Conservation (phyloP, 1,284 basidiomycete species). For the Pseudozyma tsukubaensis region DNA sequence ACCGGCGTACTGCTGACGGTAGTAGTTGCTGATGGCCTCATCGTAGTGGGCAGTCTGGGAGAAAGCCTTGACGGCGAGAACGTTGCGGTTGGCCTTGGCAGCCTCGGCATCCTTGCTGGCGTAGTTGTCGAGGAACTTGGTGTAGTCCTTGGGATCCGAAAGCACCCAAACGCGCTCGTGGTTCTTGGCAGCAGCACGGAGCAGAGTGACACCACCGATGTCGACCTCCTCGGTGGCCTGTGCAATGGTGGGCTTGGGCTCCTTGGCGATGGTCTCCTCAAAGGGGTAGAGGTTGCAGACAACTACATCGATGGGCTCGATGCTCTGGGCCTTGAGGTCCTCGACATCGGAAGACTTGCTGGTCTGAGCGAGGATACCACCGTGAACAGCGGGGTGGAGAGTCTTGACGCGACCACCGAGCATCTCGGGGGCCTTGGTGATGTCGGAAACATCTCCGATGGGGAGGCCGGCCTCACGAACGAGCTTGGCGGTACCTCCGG, state of each 20-base stretch:
- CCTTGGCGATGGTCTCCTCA: conserved; percentile 80
- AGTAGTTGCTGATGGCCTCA: conserved; percentile 94
- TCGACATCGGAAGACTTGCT: conserved; percentile 60
- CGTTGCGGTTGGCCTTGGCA: conserved; percentile 78
- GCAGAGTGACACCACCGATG: conserved; percentile 96
- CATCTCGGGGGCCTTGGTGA: conserved; percentile 99
- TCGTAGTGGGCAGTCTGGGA: conserved; percentile 96
- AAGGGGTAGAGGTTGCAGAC: conserved; percentile 99
- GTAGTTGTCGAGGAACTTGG: conserved; percentile 79
- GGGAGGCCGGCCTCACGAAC: conserved; percentile 92
- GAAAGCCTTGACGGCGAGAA: conserved; percentile 95
- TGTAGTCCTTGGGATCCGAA: conserved; percentile 93
- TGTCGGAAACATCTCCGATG: conserved; percentile 95
- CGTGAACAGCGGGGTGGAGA: conserved; percentile 97
- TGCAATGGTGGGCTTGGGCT: conserved; percentile 87
- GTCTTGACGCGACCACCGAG: conserved; percentile 98
- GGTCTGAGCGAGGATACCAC: conserved; percentile 74
- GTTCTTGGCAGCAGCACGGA: conserved; percentile 98
- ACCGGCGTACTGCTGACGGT: conserved; percentile 93
- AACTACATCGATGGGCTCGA: conserved; percentile 67
- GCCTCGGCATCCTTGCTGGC: conserved; percentile 72
- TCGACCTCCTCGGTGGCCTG: conserved; percentile 98
- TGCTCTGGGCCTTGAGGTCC: conserved; percentile 60
- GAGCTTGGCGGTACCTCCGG: conserved; percentile 96
- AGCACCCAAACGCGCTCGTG: conserved; percentile 80